Base-by-base conservation (phyloP, 1,284 basidiomycete species). In the Melampsora americana region DNA sequence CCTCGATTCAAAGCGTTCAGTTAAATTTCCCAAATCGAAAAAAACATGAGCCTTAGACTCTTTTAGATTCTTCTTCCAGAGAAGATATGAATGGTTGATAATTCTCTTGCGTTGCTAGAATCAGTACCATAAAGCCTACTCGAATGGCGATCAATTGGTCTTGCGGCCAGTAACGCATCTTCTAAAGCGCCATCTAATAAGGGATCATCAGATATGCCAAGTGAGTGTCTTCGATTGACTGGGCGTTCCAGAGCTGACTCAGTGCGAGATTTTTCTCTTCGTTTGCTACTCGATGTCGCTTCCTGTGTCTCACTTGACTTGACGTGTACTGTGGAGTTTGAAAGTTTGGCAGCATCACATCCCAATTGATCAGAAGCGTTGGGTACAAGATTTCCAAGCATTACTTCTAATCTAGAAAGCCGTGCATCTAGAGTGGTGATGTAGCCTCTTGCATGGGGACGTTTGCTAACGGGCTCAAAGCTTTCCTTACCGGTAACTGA, bases 341-440 rank as follows among this genome's bases (percentile, higher is more conserved):
- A 23, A 28, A 28, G 12, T 59, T 59, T 59, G 44, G 28, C 14
- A 6, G 20, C 26, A 26, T 16, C 39, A 14, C 28, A 11, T 23
- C 20, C 46, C 30, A 64, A 50, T 14, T 64, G 42, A 20, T 53
- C 44, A 28, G 61, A 46, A 14, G 69, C 56, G 16, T 53, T 42
- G 32, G 69, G 69, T 26, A 72, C 30, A 32, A 48, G 60, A 12
- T 72, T 61, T 30, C 44, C 69, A 30, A 72, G 64, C 42, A 72
- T 62, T 14, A 53, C 64, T 42, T 72, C 69, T n/a, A 72, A 39
- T 32, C 69, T 11, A 30, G 69, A 64, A 46, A 72, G 61, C 6
- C 69, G 69, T 20, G 69, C 69, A 61, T 72, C 69, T 35, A 72
- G n/a, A 16, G 60, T 65, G 23, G 69, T 60, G 28, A 72, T 72